Base-by-base conservation (phyloP, 257 asterid species). In the Przewalskia tangutica region DNA sequence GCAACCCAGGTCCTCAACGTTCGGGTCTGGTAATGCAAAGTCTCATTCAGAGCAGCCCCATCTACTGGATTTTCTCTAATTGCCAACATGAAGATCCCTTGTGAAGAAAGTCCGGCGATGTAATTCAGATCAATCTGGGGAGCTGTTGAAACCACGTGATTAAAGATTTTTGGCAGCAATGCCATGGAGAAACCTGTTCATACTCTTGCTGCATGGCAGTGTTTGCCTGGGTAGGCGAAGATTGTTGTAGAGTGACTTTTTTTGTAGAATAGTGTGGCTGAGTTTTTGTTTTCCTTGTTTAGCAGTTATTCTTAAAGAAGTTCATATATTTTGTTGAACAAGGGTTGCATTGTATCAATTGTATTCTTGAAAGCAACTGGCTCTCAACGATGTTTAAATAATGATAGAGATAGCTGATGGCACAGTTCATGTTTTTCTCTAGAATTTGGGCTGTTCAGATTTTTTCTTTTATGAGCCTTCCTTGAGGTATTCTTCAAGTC, bases 51-150 rank as follows among this genome's bases (percentile, higher is more conserved):
- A 85, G 84, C 94, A 91, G 84, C 93, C 97, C 16, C 92, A 97
- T 65, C 89, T 94, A 23, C 86, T 94, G 82, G 97, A 95, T 88
- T 89, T 95, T 92, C 95, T 95, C 78, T 94, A 90, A 85, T 63
- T 82, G 83, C 62, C 80, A 44, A 50, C 5, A 36, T 77, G 81
- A 59, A 81, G 81, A 55, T 60, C 73, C 55, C 53, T 59, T 32
- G 16, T 13, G 60, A 50, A 50, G 38, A 8, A 23, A 75, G 46
- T 50, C 60, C 6, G 5, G 20, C 40, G 5, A 50, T 75, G 46
- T 75, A 62, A 75, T 50, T 27, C 18, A 75, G 62, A 60, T 79
- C 82, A 79, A 60, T 80, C 53, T 50, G 53, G 59, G 20, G 78
- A 48, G 62, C n/a, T 64, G 55, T 38, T 51, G 50, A 81, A 65